Percentiles rank a stretch among this genome's conserved stretches.
These are phyloP conservation scores for Thelephora terrestris DNA, from an alignment of 1,284 basidiomycete genomes.

Conservation along the genomic window DNA sequence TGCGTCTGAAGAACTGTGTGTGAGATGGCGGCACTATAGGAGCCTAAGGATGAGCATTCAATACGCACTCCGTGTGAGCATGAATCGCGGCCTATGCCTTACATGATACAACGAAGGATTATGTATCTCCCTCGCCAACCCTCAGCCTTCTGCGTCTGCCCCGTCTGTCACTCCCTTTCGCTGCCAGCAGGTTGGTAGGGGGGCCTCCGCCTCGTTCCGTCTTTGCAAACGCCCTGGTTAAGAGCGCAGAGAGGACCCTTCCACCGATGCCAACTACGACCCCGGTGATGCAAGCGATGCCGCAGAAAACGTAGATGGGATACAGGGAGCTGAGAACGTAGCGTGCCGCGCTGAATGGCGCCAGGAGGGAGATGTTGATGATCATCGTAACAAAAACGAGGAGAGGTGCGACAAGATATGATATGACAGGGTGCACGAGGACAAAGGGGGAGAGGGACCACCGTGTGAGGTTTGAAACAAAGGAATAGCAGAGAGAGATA, in stretches of 20 bases:
- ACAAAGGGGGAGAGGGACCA: too few relatives aligned
- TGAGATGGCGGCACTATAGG: too few relatives aligned
- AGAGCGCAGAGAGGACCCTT: not conserved
- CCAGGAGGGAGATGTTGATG: not conserved
- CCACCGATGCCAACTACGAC: not conserved
- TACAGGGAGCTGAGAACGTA: not conserved
- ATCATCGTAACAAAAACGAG: not conserved
- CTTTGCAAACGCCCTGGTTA: not conserved
- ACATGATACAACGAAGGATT: not conserved
- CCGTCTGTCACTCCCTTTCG: not conserved
- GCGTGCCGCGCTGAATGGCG: not conserved
- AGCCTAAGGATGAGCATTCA: too few relatives aligned
- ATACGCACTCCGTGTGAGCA: too few relatives aligned
- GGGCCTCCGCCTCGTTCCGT: not conserved
- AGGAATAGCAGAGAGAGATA: too few relatives aligned
- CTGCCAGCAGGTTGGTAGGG: not conserved
- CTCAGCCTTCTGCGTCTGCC: not conserved
- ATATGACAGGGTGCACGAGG: too few relatives aligned
- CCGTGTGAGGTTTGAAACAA: too few relatives aligned
- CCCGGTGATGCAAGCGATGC: not conserved
- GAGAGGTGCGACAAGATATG: not conserved
- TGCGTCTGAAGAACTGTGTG: too few relatives aligned
- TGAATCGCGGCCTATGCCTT: too few relatives aligned
- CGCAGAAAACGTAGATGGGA: conserved; percentile 1
- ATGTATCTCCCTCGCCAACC: not conserved